Percentiles rank a stretch among this genome's conserved stretches.
These are phyloP conservation scores for Nematodospora valgi DNA, from an alignment of 805 yeast species.

Conservation along the genomic window DNA sequence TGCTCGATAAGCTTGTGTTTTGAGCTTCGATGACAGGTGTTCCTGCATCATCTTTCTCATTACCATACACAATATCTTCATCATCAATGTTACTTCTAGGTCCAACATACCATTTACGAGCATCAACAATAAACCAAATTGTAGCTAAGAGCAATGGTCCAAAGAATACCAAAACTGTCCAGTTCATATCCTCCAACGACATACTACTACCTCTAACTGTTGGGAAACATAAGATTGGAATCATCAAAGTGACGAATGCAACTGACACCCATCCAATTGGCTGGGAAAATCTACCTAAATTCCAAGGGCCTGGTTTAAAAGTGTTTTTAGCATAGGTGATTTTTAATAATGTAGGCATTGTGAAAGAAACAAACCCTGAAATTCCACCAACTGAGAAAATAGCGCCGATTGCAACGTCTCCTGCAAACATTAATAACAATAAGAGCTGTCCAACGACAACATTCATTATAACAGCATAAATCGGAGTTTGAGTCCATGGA, in stretches of 20 bases:
- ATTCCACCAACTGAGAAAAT: slow-evolving; percentile 73
- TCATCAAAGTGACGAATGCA: slow-evolving; percentile 51
- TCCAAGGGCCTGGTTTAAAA: slow-evolving; percentile 67
- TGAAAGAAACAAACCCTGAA: slow-evolving; percentile 63
- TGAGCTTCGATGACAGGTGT: slow-evolving; percentile 7
- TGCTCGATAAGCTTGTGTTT: slow-evolving; percentile 3
- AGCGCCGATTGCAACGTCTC: slow-evolving; percentile 64
- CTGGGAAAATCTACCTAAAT: slow-evolving; percentile 51
- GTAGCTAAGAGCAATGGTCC: slow-evolving; percentile 55
- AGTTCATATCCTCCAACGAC: slow-evolving; percentile 50
- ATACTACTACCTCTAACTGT: slow-evolving; percentile 30
- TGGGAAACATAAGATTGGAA: slow-evolving; percentile 61
- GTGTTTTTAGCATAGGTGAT: slow-evolving; percentile 50
- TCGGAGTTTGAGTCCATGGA: slow-evolving; percentile 54
- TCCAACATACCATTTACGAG: slow-evolving; percentile 59
- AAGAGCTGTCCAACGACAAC: slow-evolving; percentile 52
- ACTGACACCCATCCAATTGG: slow-evolving; percentile 48
- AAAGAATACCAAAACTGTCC: slow-evolving; percentile 61
- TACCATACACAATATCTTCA: slow-evolving; percentile 24
- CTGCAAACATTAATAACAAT: slow-evolving; percentile 57
- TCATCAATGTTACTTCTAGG: slow-evolving; percentile 52
- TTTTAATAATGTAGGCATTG: slow-evolving; percentile 59
- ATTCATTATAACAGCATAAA: slow-evolving; percentile 62
- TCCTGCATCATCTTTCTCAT: slow-evolving; percentile 11
- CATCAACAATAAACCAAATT: slow-evolving; percentile 49